Conservation (phyloP, 2,329 filamentous ascomycete species). For the Colletotrichum sp. region DNA sequence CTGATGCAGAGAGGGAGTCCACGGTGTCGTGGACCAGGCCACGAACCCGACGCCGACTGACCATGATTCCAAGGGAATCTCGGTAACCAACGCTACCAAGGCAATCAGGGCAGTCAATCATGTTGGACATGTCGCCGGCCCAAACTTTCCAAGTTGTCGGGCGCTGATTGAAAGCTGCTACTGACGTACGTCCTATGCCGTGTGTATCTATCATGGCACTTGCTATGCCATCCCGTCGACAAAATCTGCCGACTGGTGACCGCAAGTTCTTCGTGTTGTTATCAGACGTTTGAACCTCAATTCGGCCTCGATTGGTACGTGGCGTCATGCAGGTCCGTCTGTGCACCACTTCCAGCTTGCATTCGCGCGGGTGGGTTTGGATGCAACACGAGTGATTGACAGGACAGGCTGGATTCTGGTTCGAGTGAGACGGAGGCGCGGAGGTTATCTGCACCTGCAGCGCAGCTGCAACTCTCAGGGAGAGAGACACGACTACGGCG, state of each 20-base stretch:
- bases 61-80: not conserved
- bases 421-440: constrained; percentile 8
- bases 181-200: not conserved
- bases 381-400: constrained; percentile 14
- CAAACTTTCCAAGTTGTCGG: not conserved
- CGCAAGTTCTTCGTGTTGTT: not conserved
- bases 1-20: not conserved
- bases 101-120: not conserved
- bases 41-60: not conserved
- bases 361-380: constrained; percentile 11
- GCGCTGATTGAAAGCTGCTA: not conserved
- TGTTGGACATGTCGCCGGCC: not conserved
- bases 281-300: constrained; percentile 3
- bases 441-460: not conserved
- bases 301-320: constrained; percentile 16
- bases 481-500: not conserved
- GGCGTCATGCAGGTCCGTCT: constrained; percentile 24
- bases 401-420: constrained; percentile 11
- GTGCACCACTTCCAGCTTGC: constrained; percentile 16
- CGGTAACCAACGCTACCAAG: not conserved
- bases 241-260: not conserved
- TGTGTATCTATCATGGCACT: not conserved
- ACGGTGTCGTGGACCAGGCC: not conserved
- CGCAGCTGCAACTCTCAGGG: constrained; percentile 21
- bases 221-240: not conserved